phyloP scores from a whole-genome alignment of 2,329 filamentous ascomycete genomes.

The Aspergillus fumigatus region DNA sequence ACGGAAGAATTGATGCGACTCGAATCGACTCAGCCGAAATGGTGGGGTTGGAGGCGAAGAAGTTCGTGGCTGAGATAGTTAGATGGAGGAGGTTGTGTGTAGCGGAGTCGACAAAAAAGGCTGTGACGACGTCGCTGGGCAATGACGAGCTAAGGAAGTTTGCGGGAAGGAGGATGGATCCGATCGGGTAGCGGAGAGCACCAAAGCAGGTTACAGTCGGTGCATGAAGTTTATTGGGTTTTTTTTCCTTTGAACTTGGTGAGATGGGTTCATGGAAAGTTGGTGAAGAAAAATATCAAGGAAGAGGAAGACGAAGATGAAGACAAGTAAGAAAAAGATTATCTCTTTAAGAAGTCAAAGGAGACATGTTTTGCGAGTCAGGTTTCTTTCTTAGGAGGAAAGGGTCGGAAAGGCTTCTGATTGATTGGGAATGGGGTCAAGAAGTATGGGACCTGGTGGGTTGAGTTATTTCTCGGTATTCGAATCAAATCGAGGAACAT shows the following conservation, averaged over 20 bases:
- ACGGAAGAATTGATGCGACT: slow-evolving; percentile 1
- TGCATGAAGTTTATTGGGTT: not conserved
- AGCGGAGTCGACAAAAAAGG: slow-evolving; percentile 16
- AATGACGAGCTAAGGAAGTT: slow-evolving; percentile 35
- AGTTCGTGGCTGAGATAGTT: slow-evolving; percentile 1
- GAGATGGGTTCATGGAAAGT: slow-evolving; percentile 3
- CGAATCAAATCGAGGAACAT: not conserved
- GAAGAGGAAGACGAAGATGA: slow-evolving; percentile 4
- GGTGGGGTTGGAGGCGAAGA: slow-evolving; percentile 1
- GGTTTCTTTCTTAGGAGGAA: not conserved
- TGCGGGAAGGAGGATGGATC: slow-evolving; percentile 29
- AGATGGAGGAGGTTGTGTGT: slow-evolving; percentile 5
- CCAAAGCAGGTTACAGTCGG: slow-evolving; percentile 4
- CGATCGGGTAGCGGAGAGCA: slow-evolving; percentile 20
- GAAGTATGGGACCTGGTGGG: not conserved
- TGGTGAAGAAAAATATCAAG: slow-evolving; percentile 2
- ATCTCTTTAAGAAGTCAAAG: not conserved
- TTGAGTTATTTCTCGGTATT: not conserved
- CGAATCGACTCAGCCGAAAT: not conserved
- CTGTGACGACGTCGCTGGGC: slow-evolving; percentile 17
- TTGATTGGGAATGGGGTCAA: not conserved
- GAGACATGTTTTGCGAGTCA: not conserved
- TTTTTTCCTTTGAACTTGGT: not conserved
- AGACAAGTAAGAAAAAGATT: slow-evolving; percentile 9
- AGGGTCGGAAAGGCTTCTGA: not conserved